These are phyloP conservation scores for Cercospora janseana DNA, from an alignment of 2,329 filamentous ascomycete species.

Conservation along the genomic window DNA sequence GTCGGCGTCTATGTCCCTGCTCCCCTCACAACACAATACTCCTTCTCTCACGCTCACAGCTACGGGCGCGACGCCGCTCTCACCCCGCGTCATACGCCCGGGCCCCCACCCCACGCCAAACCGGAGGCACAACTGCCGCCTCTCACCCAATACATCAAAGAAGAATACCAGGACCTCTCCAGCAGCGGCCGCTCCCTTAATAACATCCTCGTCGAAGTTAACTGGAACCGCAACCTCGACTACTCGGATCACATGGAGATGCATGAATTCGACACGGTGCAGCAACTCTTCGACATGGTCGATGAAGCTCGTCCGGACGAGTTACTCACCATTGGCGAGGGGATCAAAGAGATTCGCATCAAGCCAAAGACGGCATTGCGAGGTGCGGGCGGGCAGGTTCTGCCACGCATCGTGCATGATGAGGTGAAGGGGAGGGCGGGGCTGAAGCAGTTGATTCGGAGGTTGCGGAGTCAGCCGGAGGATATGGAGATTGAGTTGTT, in stretches of 20 bases:
- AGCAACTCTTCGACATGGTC: slow-evolving; percentile 18
- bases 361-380: slow-evolving; percentile 16
- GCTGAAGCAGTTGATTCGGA: slow-evolving; percentile 17
- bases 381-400: slow-evolving; percentile 8
- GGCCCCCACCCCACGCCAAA: background rate
- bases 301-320: slow-evolving; percentile 19
- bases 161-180: background rate
- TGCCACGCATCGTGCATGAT: slow-evolving; percentile 20
- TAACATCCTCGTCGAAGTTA: slow-evolving; percentile 19
- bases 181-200: slow-evolving; percentile 7
- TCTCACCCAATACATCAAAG: background rate
- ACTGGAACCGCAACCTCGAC: slow-evolving; percentile 19
- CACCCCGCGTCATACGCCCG: slow-evolving; percentile 5
- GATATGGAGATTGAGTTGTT: slow-evolving; percentile 20
- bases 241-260: slow-evolving; percentile 20
- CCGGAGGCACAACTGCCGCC: background rate
- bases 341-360: slow-evolving; percentile 21
- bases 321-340: background rate
- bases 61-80: slow-evolving; percentile 6
- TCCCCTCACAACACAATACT: background rate
- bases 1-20: background rate
- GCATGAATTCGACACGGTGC: slow-evolving; percentile 14
- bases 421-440: slow-evolving; percentile 17
- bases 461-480: slow-evolving; percentile 12
- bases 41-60: background rate